These are phyloP conservation scores for Coprinellus aureogranulatus DNA, from an alignment of 768 basidiomycete species.

Conservation along the genomic window DNA sequence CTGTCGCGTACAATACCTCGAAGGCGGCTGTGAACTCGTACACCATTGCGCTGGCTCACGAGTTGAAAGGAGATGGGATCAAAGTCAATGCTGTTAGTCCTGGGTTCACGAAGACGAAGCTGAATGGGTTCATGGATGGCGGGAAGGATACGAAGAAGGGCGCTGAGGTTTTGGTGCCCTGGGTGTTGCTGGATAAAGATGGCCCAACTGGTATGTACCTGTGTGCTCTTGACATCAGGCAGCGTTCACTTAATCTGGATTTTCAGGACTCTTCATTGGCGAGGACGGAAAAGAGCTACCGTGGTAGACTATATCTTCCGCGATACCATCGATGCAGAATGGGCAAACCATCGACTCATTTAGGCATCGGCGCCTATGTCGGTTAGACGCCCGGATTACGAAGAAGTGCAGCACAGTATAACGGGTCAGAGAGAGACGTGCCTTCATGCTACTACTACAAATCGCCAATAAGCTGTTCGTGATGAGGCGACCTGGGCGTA, in stretches of 20 bases:
- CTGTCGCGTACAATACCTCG: slow-evolving; percentile 58
- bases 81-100: slow-evolving; percentile 64
- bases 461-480: neutral
- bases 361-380: no score
- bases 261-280: slow-evolving; percentile 34
- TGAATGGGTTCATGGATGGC: slow-evolving; percentile 36
- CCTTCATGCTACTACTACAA: neutral
- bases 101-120: slow-evolving; percentile 48
- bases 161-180: slow-evolving; percentile 36
- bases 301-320: no score
- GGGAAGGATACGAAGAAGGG: slow-evolving; percentile 36
- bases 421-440: no score
- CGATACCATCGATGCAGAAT: no score
- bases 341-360: no score
- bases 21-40: slow-evolving; percentile 69
- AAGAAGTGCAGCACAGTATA: no score
- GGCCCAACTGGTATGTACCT: slow-evolving; percentile 36
- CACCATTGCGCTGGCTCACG: slow-evolving; percentile 58
- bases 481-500: neutral
- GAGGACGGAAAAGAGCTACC: no score
- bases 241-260: no score
- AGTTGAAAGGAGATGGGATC: slow-evolving; percentile 51
- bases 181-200: slow-evolving; percentile 37
- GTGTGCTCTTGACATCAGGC: no score
- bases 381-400: no score